Conservation (phyloP, 2,329 filamentous ascomycete genomes). For the Aspergillus calidoustus region DNA sequence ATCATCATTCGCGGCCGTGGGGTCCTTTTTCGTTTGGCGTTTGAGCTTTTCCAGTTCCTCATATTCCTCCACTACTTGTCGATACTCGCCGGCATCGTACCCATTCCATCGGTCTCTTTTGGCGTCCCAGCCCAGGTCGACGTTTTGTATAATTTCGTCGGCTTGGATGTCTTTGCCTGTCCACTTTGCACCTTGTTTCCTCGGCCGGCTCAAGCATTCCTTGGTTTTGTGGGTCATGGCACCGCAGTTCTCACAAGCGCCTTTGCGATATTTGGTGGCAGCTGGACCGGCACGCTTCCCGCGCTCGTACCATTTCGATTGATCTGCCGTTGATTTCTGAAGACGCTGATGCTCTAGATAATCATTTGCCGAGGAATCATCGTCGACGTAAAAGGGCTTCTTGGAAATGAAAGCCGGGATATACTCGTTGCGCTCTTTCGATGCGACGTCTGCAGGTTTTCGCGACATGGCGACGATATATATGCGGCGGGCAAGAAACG, state of each 20-base stretch:
- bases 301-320: slow-evolving; percentile 90
- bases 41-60: slow-evolving; percentile 81
- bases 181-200: slow-evolving; percentile 88
- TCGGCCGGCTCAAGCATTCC: slow-evolving; percentile 86
- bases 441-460: slow-evolving; percentile 59
- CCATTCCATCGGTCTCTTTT: slow-evolving; percentile 98
- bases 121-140: slow-evolving; percentile 91
- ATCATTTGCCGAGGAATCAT: slow-evolving; percentile 75
- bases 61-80: slow-evolving; percentile 84
- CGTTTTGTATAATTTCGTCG: slow-evolving; percentile 83
- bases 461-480: slow-evolving; percentile 36
- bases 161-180: slow-evolving; percentile 92
- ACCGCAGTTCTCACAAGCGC: slow-evolving; percentile 97
- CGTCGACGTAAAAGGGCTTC: slow-evolving; percentile 91
- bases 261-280: slow-evolving; percentile 96
- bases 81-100: slow-evolving; percentile 89
- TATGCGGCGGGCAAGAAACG: background rate
- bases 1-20: slow-evolving; percentile 54
- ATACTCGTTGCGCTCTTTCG: slow-evolving; percentile 95
- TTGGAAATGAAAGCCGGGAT: slow-evolving; percentile 98
- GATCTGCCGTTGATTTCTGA: slow-evolving; percentile 68
- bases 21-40: slow-evolving; percentile 56
- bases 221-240: slow-evolving; percentile 96
- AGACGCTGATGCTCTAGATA: slow-evolving; percentile 97
- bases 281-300: slow-evolving; percentile 82